phyloP scores from a whole-genome alignment of 2,329 filamentous ascomycete species.

The Aspergillus sp. region DNA sequence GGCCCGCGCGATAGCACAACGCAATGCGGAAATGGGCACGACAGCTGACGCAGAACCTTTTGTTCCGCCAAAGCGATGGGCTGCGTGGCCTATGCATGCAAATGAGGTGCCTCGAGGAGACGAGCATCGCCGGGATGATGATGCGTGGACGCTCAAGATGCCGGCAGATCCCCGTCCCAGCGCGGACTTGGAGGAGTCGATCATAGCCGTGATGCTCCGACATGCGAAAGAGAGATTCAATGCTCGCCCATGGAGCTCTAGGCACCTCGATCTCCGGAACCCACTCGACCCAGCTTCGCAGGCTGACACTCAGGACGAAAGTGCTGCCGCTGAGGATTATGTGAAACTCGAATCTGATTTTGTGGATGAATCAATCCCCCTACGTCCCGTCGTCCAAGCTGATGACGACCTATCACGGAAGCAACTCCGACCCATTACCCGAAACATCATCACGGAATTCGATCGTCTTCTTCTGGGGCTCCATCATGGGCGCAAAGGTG shows the following conservation, averaged over 20 bases:
- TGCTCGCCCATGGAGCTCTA: slow-evolving; percentile 35
- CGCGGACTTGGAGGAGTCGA: slow-evolving; percentile 64
- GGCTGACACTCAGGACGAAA: slow-evolving; percentile 14
- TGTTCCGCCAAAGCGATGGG: slow-evolving; percentile 63
- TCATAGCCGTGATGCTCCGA: slow-evolving; percentile 66
- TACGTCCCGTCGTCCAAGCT: slow-evolving; percentile 57
- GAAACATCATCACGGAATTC: slow-evolving; percentile 68
- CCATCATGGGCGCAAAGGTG: slow-evolving; percentile 63
- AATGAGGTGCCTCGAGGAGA: slow-evolving; percentile 59
- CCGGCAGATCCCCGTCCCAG: slow-evolving; percentile 52
- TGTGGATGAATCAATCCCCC: slow-evolving; percentile 5
- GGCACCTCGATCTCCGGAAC: neutral
- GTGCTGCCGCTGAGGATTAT: slow-evolving; percentile 18
- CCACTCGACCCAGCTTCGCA: slow-evolving; percentile 1
- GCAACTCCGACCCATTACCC: slow-evolving; percentile 66
- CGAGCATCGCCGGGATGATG: slow-evolving; percentile 52
- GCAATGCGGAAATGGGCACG: slow-evolving; percentile 6
- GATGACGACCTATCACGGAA: slow-evolving; percentile 68
- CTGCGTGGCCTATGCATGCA: slow-evolving; percentile 76
- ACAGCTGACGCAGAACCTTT: slow-evolving; percentile 28
- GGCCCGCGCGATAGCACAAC: slow-evolving; percentile 16
- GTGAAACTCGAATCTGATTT: slow-evolving; percentile 19
- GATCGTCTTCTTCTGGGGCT: slow-evolving; percentile 70
- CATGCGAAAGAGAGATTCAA: slow-evolving; percentile 66
- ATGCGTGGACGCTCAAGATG: slow-evolving; percentile 53